These are phyloP conservation scores for Exophiala dermatitidis DNA, from an alignment of 2,329 filamentous ascomycete genomes.

Conservation along the genomic window DNA sequence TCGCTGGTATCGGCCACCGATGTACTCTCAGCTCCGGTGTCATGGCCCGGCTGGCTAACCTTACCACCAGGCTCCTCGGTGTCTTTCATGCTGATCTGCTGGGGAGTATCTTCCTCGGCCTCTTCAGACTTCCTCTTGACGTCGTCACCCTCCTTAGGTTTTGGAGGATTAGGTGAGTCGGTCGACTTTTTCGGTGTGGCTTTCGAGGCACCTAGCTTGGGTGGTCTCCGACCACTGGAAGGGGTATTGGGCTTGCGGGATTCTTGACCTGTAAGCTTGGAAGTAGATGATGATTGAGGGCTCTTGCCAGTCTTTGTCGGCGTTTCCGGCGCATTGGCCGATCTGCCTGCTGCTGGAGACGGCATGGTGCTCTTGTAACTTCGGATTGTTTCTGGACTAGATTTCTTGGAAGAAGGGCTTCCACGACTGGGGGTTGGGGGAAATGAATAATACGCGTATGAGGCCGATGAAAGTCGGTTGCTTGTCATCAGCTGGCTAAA, in stretches of 20 bases:
- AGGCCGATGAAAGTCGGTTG: slow-evolving; percentile 25
- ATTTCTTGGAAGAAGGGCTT: slow-evolving; percentile 13
- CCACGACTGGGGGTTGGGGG: slow-evolving; percentile 23
- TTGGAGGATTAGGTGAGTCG: slow-evolving; percentile 16
- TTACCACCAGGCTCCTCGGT: slow-evolving; percentile 23
- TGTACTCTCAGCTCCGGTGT: slow-evolving; percentile 24
- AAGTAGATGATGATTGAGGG: slow-evolving; percentile 26
- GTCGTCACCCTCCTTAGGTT: slow-evolving; percentile 18
- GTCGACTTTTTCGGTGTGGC: slow-evolving; percentile 23
- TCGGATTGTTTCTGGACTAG: slow-evolving; percentile 21
- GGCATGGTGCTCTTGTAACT: slow-evolving; percentile 27
- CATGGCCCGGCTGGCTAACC: slow-evolving; percentile 24
- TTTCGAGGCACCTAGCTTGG: slow-evolving; percentile 26
- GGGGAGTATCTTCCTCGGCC: slow-evolving; percentile 13
- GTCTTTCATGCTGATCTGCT: slow-evolving; percentile 24
- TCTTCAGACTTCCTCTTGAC: slow-evolving; percentile 20
- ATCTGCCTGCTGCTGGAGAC: slow-evolving; percentile 24
- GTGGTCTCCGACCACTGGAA: slow-evolving; percentile 18
- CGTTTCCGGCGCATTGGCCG: slow-evolving; percentile 25
- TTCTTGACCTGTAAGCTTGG: slow-evolving; percentile 25
- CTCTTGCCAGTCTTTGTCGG: slow-evolving; percentile 29
- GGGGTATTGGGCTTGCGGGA: slow-evolving; percentile 11
- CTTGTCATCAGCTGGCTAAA: slow-evolving; percentile 23
- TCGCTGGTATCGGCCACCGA: slow-evolving; percentile 25
- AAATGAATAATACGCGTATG: slow-evolving; percentile 28